Evolutionary conservation across 2,329 filamentous ascomycete species (phyloP).

Genomic region (Chlorencoelia australis): DNA sequence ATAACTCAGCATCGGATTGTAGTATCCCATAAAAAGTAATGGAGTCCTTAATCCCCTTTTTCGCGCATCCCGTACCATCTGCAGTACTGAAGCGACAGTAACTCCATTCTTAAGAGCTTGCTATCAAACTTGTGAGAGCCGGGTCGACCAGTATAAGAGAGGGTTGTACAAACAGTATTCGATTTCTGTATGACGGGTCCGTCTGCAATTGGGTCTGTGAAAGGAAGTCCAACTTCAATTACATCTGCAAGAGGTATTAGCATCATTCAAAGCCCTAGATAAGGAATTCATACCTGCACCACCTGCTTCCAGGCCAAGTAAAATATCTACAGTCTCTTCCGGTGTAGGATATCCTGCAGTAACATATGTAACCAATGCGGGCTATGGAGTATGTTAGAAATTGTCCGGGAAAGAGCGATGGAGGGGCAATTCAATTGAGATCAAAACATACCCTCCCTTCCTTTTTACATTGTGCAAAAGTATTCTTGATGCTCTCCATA

Average conservation of each 20-base stretch:
- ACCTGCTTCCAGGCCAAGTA: constrained; percentile 84
- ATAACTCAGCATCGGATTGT: constrained; percentile 90
- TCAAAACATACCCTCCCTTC: constrained; percentile 32
- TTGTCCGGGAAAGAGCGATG: constrained; percentile 3
- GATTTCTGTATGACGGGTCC: constrained; percentile 93
- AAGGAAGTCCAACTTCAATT: constrained; percentile 91
- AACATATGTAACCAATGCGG: constrained; percentile 86
- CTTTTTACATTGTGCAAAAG: constrained; percentile 46
- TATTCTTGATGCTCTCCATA: constrained; percentile 41
- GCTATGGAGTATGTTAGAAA: constrained; percentile 14
- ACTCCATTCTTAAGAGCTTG: constrained; percentile 81
- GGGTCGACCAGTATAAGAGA: neutral
- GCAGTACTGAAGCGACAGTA: constrained; percentile 66
- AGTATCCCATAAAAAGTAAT: constrained; percentile 96
- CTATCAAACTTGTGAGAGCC: constrained; percentile 23
- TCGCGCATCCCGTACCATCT: constrained; percentile 76
- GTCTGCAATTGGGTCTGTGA: constrained; percentile 96
- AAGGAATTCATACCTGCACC: constrained; percentile 58
- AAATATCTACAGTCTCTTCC: constrained; percentile 72
- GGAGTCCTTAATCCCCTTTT: constrained; percentile 68
- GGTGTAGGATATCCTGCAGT: constrained; percentile 84
- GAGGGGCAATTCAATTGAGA: neutral
- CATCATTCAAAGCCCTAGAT: neutral
- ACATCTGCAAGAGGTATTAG: constrained; percentile 50
- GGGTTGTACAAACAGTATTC: constrained; percentile 56